Base-by-base conservation (phyloP, 2,329 filamentous ascomycete species). In the Dactylellina haptotyla region DNA sequence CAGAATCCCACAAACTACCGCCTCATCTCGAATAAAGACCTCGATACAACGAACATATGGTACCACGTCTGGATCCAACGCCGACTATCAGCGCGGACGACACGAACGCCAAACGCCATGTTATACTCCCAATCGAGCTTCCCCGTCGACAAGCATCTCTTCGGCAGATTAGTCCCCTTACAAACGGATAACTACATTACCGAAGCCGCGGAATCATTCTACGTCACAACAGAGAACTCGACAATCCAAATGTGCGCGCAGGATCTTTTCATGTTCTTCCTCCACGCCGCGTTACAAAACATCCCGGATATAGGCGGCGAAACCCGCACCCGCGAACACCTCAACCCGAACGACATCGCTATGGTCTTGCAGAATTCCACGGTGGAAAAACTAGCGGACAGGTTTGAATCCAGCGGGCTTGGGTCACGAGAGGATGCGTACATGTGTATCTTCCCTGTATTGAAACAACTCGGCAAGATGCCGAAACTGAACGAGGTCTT, bases 391-490 rank as follows among this genome's bases (percentile, higher is more conserved):
- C 56, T 80, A 53, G 77, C 74, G 1, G 73, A 78, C 28, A 73
- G 75, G 4, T 76, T 80, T 6, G 66, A 79, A 26, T 72, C 23
- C 28, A 77, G 75, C 2, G 77, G 77, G 2, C 53, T 80, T 3
- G 75, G 76, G 0, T 76, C 56, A 14, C 37, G 77, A 4, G 74
- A 77, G 25, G 76, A 80, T 18, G 66, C 78, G 12, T 79, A 78
- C 45, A 66, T 78, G 58, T 75, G 76, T 63, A 79, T 79, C 25
- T 77, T 80, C 30, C 78, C 79, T 28, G 77, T 79, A 0, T 69
- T 80, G 3, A 77, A 59, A 8, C 51, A 48, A 6, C 45, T 64
- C 8, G 34, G 54, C 9, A 72, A 53, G 37, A 51, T 72, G 59
- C 59, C 67, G 12, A 34, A 39, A 12, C 18, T 72, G 18, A 46